phyloP scores from a whole-genome alignment of 352 stramenopile species.

The Pythium rishiriense region DNA sequence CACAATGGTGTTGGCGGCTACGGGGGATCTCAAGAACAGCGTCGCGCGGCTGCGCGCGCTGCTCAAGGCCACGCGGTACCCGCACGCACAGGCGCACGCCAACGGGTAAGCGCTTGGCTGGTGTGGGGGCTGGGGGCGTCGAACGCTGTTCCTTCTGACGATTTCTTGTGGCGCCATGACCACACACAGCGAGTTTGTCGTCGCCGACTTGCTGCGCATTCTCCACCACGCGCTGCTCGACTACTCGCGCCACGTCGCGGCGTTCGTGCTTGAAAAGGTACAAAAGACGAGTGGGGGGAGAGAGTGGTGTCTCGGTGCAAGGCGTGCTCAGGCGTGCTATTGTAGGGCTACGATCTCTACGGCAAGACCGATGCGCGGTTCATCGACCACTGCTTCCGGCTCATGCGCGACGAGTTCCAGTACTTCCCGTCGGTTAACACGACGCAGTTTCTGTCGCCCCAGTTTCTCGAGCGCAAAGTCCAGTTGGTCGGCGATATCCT shows the following conservation, averaged over 20 bases:
- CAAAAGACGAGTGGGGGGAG: neutral
- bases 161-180: too few species aligned
- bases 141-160: too few species aligned
- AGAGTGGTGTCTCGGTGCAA: neutral
- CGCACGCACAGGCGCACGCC: conserved; percentile 34
- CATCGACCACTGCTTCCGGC: conserved; percentile 68
- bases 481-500: conserved; percentile 58
- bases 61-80: conserved; percentile 53
- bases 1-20: conserved; percentile 12
- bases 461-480: conserved; percentile 65
- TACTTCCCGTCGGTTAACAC: conserved; percentile 66
- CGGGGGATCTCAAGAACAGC: conserved; percentile 54
- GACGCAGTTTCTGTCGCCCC: conserved; percentile 61
- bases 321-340: neutral
- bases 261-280: conserved; percentile 48
- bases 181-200: neutral
- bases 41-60: conserved; percentile 58
- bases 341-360: conserved; percentile 65
- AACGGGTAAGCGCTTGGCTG: conserved; percentile 35
- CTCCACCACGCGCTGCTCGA: conserved; percentile 75
- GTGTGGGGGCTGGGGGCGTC: too few species aligned
- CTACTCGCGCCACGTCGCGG: conserved; percentile 65
- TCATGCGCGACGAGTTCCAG: conserved; percentile 71
- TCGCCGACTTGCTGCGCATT: conserved; percentile 55
- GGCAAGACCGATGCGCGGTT: conserved; percentile 81